Conservation (phyloP, 1,139 yeast genomes). For the Taphrina wiesneri region DNA sequence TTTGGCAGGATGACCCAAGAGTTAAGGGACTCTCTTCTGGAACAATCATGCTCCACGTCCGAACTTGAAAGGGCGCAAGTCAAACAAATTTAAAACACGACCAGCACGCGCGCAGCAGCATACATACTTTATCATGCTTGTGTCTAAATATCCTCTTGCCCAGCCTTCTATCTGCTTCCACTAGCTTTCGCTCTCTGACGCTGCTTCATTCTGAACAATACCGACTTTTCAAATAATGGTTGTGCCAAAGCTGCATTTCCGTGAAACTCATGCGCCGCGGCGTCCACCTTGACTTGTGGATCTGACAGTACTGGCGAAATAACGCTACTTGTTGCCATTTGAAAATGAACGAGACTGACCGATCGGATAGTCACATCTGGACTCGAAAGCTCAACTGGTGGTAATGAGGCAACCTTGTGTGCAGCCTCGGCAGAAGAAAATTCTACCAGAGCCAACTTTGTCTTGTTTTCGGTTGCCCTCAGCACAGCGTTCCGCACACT, state of each 20-base stretch:
- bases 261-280: too few relatives aligned
- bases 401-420: not conserved
- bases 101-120: not conserved
- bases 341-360: too few relatives aligned
- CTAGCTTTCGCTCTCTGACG: slow-evolving; percentile 2
- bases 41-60: not conserved
- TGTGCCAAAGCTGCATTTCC: too few relatives aligned
- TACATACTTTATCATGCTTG: not conserved
- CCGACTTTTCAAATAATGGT: not conserved
- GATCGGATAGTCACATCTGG: not conserved
- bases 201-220: slow-evolving; percentile 12
- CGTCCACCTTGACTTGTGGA: too few relatives aligned
- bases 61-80: not conserved
- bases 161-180: not conserved
- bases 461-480: not conserved
- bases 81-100: not conserved
- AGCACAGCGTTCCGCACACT: slow-evolving; percentile 20
- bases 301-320: too few relatives aligned
- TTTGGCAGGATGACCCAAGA: not conserved
- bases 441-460: slow-evolving; percentile 9
- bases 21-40: not conserved
- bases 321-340: too few relatives aligned
- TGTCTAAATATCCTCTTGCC: not conserved
- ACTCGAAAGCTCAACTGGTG: not conserved
- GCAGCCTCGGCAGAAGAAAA: not conserved